Evolutionary conservation across 257 asterid species (phyloP).

Genomic region (Osmanthus fragrans): DNA sequence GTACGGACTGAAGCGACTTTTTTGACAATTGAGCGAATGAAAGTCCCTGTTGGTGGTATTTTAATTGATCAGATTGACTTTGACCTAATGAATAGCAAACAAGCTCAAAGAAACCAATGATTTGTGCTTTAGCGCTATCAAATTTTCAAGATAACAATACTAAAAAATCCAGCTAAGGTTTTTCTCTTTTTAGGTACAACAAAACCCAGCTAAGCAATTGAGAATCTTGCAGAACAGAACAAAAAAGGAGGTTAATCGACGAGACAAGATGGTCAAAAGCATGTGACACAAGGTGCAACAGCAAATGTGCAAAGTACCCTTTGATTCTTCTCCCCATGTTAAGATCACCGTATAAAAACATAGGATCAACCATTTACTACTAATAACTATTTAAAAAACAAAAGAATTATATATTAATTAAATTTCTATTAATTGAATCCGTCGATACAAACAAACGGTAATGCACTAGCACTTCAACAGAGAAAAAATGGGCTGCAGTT

Average conservation of each 20-base stretch:
- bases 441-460: not conserved
- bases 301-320: not conserved
- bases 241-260: not conserved
- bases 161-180: no score
- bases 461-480: not conserved
- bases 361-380: not conserved
- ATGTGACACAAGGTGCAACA: not conserved
- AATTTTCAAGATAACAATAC: no score
- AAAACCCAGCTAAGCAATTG: not conserved
- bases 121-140: no score
- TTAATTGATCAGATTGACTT: no score
- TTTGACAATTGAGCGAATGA: no score
- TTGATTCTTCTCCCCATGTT: not conserved
- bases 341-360: not conserved
- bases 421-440: not conserved
- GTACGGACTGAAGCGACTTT: no score
- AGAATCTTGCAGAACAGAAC: not conserved
- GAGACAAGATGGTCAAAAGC: slow-evolving; percentile 1
- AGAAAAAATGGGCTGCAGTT: slow-evolving; percentile 7
- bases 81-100: no score
- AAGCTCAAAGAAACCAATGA: no score
- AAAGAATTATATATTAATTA: not conserved
- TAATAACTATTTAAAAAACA: no score
- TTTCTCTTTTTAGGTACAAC: no score
- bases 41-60: no score